Base-by-base conservation (phyloP, 2,329 filamentous ascomycete species). In the Corinectria fuckeliana region DNA sequence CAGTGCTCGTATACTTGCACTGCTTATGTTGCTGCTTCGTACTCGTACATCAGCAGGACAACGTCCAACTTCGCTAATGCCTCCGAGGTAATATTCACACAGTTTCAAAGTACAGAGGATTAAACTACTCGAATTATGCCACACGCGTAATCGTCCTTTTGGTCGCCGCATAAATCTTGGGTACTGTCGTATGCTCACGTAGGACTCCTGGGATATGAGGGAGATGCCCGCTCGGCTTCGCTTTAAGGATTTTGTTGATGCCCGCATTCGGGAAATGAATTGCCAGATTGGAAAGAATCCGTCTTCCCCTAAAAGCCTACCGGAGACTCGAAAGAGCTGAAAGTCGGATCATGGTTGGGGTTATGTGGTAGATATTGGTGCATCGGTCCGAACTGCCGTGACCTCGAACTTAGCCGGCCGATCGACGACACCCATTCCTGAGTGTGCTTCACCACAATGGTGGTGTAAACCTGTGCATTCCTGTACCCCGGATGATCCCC, bases 301-400 rank as follows among this genome's bases (percentile, higher is more conserved):
- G 26, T 38, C 42, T 20, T 32, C 55, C 49, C 62, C 48, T 28
- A 30, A 53, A 34, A 47, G 21, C 16, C 44, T 52, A 44, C 38
- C 55, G 34, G 50, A 49, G 45, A 10, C 45, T 23, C 26, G 42
- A 39, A 44, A 51, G 36, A 34, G 26, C 38, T 52, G 50, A 47
- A 56, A 45, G 26, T 48, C 41, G 44, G 34, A 26, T 41, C 42
- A 25, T 65, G 21, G 44, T 58, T 26, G 53, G 25, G 45, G 50
- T 28, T 18, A n/a, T 53, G 55, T 58, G 60, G 57, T 49, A 23
- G 38, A 26, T 8, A 38, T 36, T 60, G 67, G 67, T 23, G 53
- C 41, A 13, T 44, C 62, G 67, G 67, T 42, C 67, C 67, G 65
- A 52, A 60, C 34, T 56, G 51, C 65, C 68, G 61, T 52, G 38